These are phyloP conservation scores for Pseudogymnoascus verrucosus DNA, from an alignment of 2,329 filamentous ascomycete species.

Conservation along the genomic window DNA sequence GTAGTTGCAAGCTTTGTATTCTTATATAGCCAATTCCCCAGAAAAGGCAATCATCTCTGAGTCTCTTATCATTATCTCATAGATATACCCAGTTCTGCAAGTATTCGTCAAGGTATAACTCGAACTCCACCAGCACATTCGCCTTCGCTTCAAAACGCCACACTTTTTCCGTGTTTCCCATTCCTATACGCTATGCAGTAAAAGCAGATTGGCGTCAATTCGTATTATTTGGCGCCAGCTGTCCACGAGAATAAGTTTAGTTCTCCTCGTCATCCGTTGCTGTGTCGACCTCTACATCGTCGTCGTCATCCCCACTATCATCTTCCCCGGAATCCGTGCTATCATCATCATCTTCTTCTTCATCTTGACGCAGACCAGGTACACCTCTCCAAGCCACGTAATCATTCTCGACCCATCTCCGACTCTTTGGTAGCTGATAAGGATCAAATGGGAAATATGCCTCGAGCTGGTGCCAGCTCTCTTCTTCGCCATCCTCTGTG, in stretches of 20 bases:
- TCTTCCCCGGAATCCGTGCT: slow-evolving; percentile 34
- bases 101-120: slow-evolving; percentile 3
- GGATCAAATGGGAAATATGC: slow-evolving; percentile 97
- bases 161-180: slow-evolving; percentile 8
- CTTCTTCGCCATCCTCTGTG: slow-evolving; percentile 41
- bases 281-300: neutral
- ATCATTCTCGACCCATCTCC: slow-evolving; percentile 76
- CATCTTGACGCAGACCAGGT: slow-evolving; percentile 56
- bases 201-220: slow-evolving; percentile 1
- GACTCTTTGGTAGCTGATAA: slow-evolving; percentile 81
- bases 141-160: slow-evolving; percentile 3
- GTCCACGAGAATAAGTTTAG: neutral
- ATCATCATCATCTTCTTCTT: slow-evolving; percentile 46
- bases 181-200: slow-evolving; percentile 3
- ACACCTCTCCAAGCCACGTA: slow-evolving; percentile 76
- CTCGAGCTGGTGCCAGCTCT: slow-evolving; percentile 77
- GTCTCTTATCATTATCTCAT: neutral
- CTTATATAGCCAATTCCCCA: neutral
- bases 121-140: neutral
- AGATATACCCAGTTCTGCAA: neutral
- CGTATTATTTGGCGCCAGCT: neutral
- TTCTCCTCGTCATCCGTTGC: slow-evolving; percentile 6
- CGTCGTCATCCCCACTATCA: neutral
- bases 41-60: neutral
- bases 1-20: neutral